Percentiles rank a stretch among this genome's conserved stretches.
phyloP scores from a whole-genome alignment of 106 monocot species.

The Vanilla planifolia region DNA sequence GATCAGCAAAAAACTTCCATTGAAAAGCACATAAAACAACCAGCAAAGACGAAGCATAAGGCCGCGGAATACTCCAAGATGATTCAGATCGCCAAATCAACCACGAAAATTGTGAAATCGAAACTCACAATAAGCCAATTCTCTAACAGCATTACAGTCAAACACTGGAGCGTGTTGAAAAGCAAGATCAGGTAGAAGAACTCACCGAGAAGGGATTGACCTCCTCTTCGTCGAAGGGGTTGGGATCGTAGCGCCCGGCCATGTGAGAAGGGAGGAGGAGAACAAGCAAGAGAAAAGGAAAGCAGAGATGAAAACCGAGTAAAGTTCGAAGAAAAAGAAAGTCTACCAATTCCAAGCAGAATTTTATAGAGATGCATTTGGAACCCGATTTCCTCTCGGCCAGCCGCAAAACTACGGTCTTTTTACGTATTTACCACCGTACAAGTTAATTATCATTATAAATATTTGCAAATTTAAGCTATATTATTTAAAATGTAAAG shows the following conservation, averaged over 20 bases:
- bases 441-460: no score
- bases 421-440: no score
- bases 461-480: no score
- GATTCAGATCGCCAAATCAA: neutral
- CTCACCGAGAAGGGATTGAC: slow-evolving; percentile 82
- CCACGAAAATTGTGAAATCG: neutral
- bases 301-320: no score
- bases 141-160: neutral
- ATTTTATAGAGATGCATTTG: no score
- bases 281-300: no score
- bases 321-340: no score
- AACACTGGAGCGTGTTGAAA: neutral
- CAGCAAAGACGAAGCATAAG: neutral
- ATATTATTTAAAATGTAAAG: no score
- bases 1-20: neutral
- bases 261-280: no score
- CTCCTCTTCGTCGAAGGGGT: slow-evolving; percentile 83
- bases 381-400: no score
- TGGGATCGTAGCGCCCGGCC: slow-evolving; percentile 66
- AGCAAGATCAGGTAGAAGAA: neutral
- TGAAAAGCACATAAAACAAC: neutral
- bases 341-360: no score
- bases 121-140: neutral
- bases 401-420: no score
- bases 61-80: neutral